Evolutionary conservation across 1,284 basidiomycete genomes (phyloP).

Genomic region (Phylloboletellus chloephorus): DNA sequence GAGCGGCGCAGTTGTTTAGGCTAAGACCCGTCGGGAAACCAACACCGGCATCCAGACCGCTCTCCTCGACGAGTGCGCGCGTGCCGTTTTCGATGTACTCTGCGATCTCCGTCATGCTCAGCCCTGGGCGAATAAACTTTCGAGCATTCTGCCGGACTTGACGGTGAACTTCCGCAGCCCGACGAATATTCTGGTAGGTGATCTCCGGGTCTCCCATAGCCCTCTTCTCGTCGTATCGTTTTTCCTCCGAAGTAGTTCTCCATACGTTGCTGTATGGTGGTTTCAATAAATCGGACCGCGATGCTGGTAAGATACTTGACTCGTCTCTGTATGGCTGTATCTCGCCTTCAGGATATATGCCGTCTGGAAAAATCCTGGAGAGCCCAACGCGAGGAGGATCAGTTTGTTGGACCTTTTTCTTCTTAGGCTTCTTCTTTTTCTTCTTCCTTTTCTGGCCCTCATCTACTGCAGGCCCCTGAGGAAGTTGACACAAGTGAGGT

Average conservation of each 20-base stretch:
- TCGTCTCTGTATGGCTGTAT: slow-evolving; percentile 89
- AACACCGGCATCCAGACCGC: slow-evolving; percentile 81
- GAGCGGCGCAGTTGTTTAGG: slow-evolving; percentile 93
- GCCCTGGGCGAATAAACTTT: slow-evolving; percentile 84
- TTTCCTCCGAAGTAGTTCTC: slow-evolving; percentile 89
- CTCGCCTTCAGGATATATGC: slow-evolving; percentile 88
- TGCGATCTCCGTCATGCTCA: slow-evolving; percentile 93
- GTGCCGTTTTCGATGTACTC: slow-evolving; percentile 92
- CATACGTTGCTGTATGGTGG: slow-evolving; percentile 62
- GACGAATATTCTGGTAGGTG: slow-evolving; percentile 86
- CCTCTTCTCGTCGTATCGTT: slow-evolving; percentile 75
- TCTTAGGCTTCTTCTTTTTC: slow-evolving; percentile 92
- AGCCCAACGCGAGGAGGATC: slow-evolving; percentile 92
- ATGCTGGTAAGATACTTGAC: slow-evolving; percentile 39
- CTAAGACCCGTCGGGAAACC: slow-evolving; percentile 98
- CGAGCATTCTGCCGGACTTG: slow-evolving; percentile 85
- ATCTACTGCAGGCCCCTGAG: slow-evolving; percentile 9
- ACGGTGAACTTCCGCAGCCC: slow-evolving; percentile 93
- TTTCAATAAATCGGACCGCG: slow-evolving; percentile 6
- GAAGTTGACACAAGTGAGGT: background rate
- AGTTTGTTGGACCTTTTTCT: slow-evolving; percentile 78
- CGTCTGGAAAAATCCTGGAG: slow-evolving; percentile 84
- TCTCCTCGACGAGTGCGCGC: slow-evolving; percentile 86
- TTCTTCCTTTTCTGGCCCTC: slow-evolving; percentile 79
- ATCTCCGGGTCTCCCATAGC: slow-evolving; percentile 73